Base-by-base conservation (phyloP, 805 yeast genomes). In the Ogataea chonburiensis region DNA sequence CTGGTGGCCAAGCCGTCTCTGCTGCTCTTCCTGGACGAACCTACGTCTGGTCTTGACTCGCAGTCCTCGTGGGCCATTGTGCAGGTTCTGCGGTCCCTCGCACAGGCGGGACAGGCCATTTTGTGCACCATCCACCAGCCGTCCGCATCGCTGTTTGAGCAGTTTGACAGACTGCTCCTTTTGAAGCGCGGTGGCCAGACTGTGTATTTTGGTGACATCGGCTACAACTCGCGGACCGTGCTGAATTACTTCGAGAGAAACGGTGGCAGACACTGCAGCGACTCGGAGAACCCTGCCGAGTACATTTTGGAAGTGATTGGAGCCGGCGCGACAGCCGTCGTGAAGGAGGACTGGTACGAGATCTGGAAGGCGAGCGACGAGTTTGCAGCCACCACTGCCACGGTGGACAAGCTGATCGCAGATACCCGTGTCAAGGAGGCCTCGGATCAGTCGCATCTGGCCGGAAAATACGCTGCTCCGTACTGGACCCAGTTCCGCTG, bases 241-340 rank as follows among this genome's bases (percentile, higher is more conserved):
- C 59, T 72, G 21, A 52, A 67, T 31, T 73, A 73, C 52, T 73
- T 73, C 45, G 77, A 71, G 50, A 53, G 50, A 12, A 51, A 68
- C 44, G 77, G 95, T 22, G 87, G 89, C 25, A 73, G 79, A 42
- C 68, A 71, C 35, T 84, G 93, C 66, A 68, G 64, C 21, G 58
- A 58, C 9, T 60, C 64, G 23, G 87, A 79, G 37, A 82, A 82
- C 47, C 88, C 89, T 16, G 88, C 88, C 21, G 89, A 81, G 59
- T 82, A 81, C 65, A 78, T 81, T 61, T 63, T 82, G 49, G 79
- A 79, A 43, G 77, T 77, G 39, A 79, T 84, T 58, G 91, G 91
- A 42, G 89, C 91, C 21, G 89, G 86, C 55, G 87, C 91, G 3
- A 81, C 86, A 18, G 81, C 86, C 3, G 53, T 64, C 36, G 74